These are phyloP conservation scores for Auxenochlorella protothecoides DNA, from an alignment of 139 green algal species.

Conservation along the genomic window DNA sequence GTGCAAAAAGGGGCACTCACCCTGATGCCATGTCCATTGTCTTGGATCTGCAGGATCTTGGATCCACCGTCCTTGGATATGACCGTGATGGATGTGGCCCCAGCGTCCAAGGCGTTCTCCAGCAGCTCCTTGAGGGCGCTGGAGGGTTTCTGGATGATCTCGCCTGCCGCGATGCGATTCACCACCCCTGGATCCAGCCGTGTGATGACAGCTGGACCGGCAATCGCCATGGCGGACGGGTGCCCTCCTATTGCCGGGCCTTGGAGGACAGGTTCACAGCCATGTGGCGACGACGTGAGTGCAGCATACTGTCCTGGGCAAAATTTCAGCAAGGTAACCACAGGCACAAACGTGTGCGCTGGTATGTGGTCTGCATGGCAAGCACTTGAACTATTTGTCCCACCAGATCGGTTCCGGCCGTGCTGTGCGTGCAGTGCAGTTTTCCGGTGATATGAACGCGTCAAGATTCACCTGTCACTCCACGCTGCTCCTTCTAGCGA, in stretches of 20 bases:
- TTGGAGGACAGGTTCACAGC: background rate
- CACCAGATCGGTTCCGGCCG: no score
- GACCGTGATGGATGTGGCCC: conserved; percentile 38
- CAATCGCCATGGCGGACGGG: background rate
- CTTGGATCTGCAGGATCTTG: conserved; percentile 83
- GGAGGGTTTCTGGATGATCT: conserved; percentile 77
- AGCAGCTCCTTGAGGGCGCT: conserved; percentile 94
- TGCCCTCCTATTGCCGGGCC: background rate
- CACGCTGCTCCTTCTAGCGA: no score
- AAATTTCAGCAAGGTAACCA: no score
- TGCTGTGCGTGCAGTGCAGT: no score
- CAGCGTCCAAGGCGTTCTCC: conserved; percentile 94
- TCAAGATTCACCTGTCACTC: no score
- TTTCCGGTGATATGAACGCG: no score
- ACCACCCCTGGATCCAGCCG: conserved; percentile 71
- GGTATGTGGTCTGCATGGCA: no score
- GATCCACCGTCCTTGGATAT: conserved; percentile 84
- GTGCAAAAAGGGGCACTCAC: conserved; percentile 19
- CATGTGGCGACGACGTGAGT: background rate
- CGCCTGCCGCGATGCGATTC: conserved; percentile 90
- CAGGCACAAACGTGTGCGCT: no score
- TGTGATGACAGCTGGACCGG: conserved; percentile 6
- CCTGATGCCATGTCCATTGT: conserved; percentile 84
- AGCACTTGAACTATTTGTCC: no score
- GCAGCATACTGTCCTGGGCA: no score